A percentile compares a stretch with the other conserved stretches of the same genome.
phyloP scores from a whole-genome alignment of 495 filamentous ascomycete species.

The Aspergillus asperescens region DNA sequence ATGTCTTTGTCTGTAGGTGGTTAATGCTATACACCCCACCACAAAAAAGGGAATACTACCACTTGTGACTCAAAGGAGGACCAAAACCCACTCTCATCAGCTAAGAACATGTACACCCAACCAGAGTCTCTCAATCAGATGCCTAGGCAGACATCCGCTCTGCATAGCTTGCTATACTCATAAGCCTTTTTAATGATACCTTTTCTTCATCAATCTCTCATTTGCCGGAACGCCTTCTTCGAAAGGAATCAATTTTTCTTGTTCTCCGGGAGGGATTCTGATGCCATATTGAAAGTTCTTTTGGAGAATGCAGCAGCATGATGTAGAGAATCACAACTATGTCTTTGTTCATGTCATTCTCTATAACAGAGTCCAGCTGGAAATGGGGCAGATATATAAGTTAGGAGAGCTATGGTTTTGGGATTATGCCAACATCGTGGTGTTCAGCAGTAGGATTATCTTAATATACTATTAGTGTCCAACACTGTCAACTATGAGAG shows the following conservation, averaged over 20 bases:
- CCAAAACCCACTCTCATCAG: conserved; percentile 6
- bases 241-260: background rate
- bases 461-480: too few species aligned
- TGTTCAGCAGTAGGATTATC: too few species aligned
- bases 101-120: background rate
- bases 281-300: too few species aligned
- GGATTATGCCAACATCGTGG: too few species aligned
- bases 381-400: too few species aligned
- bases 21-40: background rate
- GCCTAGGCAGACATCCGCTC: conserved; percentile 3
- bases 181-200: conserved; percentile 1
- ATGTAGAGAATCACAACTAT: too few species aligned
- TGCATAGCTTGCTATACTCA: conserved; percentile 9
- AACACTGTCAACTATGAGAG: too few species aligned
- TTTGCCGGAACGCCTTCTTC: conserved; percentile 1
- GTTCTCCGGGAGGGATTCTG: too few species aligned
- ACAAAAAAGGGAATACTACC: background rate
- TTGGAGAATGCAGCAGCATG: too few species aligned
- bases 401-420: too few species aligned
- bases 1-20: background rate
- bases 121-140: conserved; percentile 2
- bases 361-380: too few species aligned
- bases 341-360: too few species aligned
- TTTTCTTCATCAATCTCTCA: background rate
- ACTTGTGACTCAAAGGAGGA: background rate